A percentile compares a stretch with the other conserved stretches of the same genome.
Evolutionary conservation across 1,284 basidiomycete genomes (phyloP).

Genomic region (Sporisorium exsertum): DNA sequence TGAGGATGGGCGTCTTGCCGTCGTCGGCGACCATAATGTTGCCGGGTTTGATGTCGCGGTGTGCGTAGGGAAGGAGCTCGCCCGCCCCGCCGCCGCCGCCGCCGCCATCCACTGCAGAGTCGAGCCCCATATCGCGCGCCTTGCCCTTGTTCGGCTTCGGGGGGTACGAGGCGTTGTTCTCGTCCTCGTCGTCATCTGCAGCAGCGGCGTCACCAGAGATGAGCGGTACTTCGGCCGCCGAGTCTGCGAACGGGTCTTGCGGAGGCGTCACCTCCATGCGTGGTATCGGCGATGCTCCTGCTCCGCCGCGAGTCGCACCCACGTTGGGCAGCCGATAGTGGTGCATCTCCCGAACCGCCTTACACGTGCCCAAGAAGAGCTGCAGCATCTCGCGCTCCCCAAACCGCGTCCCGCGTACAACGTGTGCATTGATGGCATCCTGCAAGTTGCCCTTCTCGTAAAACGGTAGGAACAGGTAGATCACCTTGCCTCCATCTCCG

Average conservation of each 20-base stretch:
- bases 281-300: slow-evolving; percentile 13
- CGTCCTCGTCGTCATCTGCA: slow-evolving; percentile 73
- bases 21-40: slow-evolving; percentile 97
- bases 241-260: slow-evolving; percentile 42
- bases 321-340: slow-evolving; percentile 67
- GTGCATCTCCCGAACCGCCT: slow-evolving; percentile 93
- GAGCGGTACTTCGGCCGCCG: slow-evolving; percentile 40
- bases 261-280: slow-evolving; percentile 45
- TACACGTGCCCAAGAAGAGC: slow-evolving; percentile 92
- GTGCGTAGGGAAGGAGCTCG: slow-evolving; percentile 82
- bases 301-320: slow-evolving; percentile 22
- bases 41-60: slow-evolving; percentile 94
- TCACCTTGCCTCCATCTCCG: slow-evolving; percentile 53
- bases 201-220: slow-evolving; percentile 47
- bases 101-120: slow-evolving; percentile 70
- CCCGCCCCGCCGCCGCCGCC: slow-evolving; percentile 65
- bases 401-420: slow-evolving; percentile 84
- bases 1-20: slow-evolving; percentile 80
- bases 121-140: slow-evolving; percentile 22
- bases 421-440: slow-evolving; percentile 89
- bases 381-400: slow-evolving; percentile 88
- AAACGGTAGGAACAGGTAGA: slow-evolving; percentile 79
- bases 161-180: slow-evolving; percentile 60
- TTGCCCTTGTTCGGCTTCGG: slow-evolving; percentile 54
- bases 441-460: slow-evolving; percentile 89